Percentiles rank a stretch among this genome's conserved stretches.
These are phyloP conservation scores for Crassisporium funariophilum DNA, from an alignment of 768 basidiomycete species.

Conservation along the genomic window DNA sequence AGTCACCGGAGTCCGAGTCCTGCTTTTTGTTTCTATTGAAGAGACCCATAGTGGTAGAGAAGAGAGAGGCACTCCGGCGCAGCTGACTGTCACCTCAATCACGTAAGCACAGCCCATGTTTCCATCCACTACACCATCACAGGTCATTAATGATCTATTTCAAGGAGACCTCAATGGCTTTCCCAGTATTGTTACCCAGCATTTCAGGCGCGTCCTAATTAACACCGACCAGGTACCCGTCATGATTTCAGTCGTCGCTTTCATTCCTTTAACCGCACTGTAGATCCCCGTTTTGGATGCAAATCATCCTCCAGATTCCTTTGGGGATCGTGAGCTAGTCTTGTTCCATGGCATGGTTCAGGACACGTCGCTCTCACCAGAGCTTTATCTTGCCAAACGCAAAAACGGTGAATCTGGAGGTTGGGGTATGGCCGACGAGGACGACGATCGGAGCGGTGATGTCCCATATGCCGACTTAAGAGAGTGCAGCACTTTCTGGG, in stretches of 20 bases:
- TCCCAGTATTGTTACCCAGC: conserved; percentile 41
- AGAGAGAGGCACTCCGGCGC: conserved; percentile 12
- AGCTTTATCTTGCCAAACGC: conserved; percentile 65
- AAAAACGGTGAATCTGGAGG: conserved; percentile 56
- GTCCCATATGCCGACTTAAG: conserved; percentile 54
- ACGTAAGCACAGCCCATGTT: conserved; percentile 54
- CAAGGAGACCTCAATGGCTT: conserved; percentile 43
- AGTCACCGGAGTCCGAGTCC: conserved; percentile 41
- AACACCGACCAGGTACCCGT: conserved; percentile 40
- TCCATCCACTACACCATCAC: no score
- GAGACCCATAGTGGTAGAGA: conserved; percentile 47
- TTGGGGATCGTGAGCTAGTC: conserved; percentile 59
- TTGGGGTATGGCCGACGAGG: conserved; percentile 63
- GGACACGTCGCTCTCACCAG: conserved; percentile 73
- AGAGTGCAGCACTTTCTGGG: conserved; percentile 72
- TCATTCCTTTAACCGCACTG: background rate
- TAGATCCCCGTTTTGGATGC: conserved; percentile 64
- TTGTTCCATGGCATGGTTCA: conserved; percentile 80
- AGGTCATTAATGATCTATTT: no score
- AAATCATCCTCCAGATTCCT: conserved; percentile 48
- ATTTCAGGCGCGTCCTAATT: conserved; percentile 53
- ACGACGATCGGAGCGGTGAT: conserved; percentile 23
- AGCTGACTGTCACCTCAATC: conserved; percentile 21
- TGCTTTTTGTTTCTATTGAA: conserved; percentile 57
- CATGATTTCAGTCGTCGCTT: no score